phyloP scores from a whole-genome alignment of 2,329 filamentous ascomycete genomes.

The Nannizzia gypsea region DNA sequence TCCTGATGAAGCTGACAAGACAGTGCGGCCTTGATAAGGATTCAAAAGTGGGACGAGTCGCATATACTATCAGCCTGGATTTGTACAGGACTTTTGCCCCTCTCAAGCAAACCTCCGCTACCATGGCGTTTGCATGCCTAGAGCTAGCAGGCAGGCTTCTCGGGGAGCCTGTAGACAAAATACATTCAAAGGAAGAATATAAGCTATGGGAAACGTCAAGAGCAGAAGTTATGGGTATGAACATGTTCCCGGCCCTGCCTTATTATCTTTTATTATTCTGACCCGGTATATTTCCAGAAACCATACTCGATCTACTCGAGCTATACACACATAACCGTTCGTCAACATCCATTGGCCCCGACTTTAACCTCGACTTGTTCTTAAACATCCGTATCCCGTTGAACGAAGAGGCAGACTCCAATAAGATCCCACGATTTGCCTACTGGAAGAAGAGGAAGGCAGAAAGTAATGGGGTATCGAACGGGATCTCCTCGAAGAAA shows the following conservation, averaged over 20 bases:
- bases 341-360: constrained; percentile 59
- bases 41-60: constrained; percentile 36
- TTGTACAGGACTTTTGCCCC: constrained; percentile 88
- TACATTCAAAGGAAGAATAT: constrained; percentile 39
- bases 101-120: constrained; percentile 77
- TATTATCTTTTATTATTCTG: constrained; percentile 22
- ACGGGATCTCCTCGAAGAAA: constrained; percentile 14
- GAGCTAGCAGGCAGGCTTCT: constrained; percentile 66
- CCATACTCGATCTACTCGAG: constrained; percentile 79
- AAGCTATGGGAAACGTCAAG: constrained; percentile 38
- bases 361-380: constrained; percentile 64
- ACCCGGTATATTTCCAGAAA: constrained; percentile 44
- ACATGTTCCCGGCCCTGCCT: neutral
- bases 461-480: constrained; percentile 13
- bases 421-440: constrained; percentile 51
- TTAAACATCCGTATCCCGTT: constrained; percentile 77
- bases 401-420: constrained; percentile 64
- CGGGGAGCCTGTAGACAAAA: constrained; percentile 43
- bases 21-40: constrained; percentile 42
- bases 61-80: constrained; percentile 76
- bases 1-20: constrained; percentile 67
- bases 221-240: constrained; percentile 38
- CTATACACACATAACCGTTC: constrained; percentile 77
- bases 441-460: constrained; percentile 34
- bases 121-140: constrained; percentile 69